These are phyloP conservation scores for Wickerhamomyces hampshirensis DNA, from an alignment of 805 yeast species.

Conservation along the genomic window DNA sequence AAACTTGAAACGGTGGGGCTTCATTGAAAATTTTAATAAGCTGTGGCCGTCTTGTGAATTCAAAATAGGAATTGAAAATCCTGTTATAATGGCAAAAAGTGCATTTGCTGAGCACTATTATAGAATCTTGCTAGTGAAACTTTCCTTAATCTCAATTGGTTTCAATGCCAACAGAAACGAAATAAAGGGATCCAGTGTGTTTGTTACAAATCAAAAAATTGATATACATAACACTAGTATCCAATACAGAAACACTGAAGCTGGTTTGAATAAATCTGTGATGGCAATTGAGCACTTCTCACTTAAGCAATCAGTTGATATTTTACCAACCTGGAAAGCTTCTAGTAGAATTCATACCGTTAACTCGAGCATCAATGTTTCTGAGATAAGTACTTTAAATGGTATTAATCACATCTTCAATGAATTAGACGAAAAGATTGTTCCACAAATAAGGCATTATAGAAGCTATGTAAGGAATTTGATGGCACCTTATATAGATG, in stretches of 20 bases:
- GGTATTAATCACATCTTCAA: slow-evolving; percentile 25
- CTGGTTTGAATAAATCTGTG: slow-evolving; percentile 5
- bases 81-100: slow-evolving; percentile 31
- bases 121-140: slow-evolving; percentile 26
- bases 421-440: slow-evolving; percentile 16
- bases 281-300: slow-evolving; percentile 14
- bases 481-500: not conserved
- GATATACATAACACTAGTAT: slow-evolving; percentile 12
- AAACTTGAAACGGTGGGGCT: slow-evolving; percentile 4
- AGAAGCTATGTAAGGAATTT: slow-evolving; percentile 8
- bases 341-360: slow-evolving; percentile 6
- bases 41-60: slow-evolving; percentile 31
- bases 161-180: slow-evolving; percentile 9
- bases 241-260: slow-evolving; percentile 15
- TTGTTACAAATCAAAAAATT: slow-evolving; percentile 8
- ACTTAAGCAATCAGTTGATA: slow-evolving; percentile 9
- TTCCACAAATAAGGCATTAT: slow-evolving; percentile 11
- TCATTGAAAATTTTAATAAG: slow-evolving; percentile 15
- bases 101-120: slow-evolving; percentile 25
- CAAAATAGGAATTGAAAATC: slow-evolving; percentile 36
- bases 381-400: slow-evolving; percentile 25
- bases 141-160: slow-evolving; percentile 21
- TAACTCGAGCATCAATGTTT: slow-evolving; percentile 22
- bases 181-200: slow-evolving; percentile 21
- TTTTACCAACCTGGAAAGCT: slow-evolving; percentile 11